These are phyloP conservation scores for Sonneratia caseolaris DNA, from an alignment of 345 rosid genomes.

Conservation along the genomic window DNA sequence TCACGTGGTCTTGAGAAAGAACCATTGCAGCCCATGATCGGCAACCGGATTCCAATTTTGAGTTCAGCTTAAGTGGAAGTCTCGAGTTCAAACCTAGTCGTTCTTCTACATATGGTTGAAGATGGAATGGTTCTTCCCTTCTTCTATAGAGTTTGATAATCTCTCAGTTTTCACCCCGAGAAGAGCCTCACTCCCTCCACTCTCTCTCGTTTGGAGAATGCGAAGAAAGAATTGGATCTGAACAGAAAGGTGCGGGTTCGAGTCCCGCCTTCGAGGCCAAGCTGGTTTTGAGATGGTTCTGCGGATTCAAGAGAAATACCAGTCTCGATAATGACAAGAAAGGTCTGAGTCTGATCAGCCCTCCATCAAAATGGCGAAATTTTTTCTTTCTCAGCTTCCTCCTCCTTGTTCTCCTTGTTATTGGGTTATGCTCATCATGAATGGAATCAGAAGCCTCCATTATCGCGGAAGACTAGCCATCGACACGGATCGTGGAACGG, in stretches of 20 bases:
- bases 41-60: background rate
- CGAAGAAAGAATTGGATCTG: background rate
- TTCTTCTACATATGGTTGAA: constrained; percentile 8
- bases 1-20: background rate
- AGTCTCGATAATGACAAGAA: constrained; percentile 6
- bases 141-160: background rate
- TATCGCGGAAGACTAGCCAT: constrained; percentile 7
- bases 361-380: constrained; percentile 5
- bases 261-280: background rate
- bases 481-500: background rate
- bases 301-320: constrained; percentile 11
- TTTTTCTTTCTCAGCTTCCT: constrained; percentile 1
- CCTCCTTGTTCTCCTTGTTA: background rate
- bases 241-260: background rate
- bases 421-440: background rate
- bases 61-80: background rate
- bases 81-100: background rate
- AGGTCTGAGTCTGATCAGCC: constrained; percentile 13
- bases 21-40: background rate
- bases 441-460: constrained; percentile 7
- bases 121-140: constrained; percentile 12
- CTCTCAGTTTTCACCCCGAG: background rate
- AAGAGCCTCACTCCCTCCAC: constrained; percentile 6
- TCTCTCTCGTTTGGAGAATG: background rate
- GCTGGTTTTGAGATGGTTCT: background rate